These are phyloP conservation scores for Mycotypha africana DNA, from an alignment of 371 early-diverging fungal species.

Conservation along the genomic window DNA sequence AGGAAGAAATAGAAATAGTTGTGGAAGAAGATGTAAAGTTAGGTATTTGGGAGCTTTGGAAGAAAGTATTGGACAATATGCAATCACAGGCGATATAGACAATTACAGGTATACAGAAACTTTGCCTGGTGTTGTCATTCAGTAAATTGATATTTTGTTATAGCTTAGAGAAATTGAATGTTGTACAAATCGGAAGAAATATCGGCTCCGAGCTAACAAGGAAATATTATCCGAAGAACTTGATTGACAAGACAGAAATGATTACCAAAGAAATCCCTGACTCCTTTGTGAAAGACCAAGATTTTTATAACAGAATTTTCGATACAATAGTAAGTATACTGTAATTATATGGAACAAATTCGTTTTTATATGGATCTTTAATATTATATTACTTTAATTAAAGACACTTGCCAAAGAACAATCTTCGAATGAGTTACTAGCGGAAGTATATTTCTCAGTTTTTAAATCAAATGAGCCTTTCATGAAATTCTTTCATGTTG, in stretches of 20 bases:
- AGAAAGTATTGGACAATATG: constrained; percentile 10
- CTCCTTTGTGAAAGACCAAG: constrained; percentile 11
- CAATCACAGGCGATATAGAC: constrained; percentile 6
- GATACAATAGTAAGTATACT: constrained; percentile 14
- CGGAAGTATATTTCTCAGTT: constrained; percentile 9
- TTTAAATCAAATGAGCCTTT: constrained; percentile 12
- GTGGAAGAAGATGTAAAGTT: constrained; percentile 9
- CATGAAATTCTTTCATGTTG: constrained; percentile 13
- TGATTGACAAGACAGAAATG: constrained; percentile 10
- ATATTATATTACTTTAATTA: no score
- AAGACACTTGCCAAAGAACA: constrained; percentile 12
- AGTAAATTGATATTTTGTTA: constrained; percentile 8
- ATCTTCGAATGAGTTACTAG: constrained; percentile 14
- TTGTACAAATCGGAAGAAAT: constrained; percentile 9
- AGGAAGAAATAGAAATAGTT: constrained; percentile 10
- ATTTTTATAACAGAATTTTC: constrained; percentile 12
- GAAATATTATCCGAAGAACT: constrained; percentile 6
- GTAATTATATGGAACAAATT: no score
- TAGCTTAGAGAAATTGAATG: constrained; percentile 7
- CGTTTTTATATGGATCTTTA: no score
- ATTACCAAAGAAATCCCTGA: constrained; percentile 11
- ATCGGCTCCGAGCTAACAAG: constrained; percentile 10
- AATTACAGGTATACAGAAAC: constrained; percentile 10
- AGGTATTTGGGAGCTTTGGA: constrained; percentile 12
- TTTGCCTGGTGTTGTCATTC: constrained; percentile 7